Base-by-base conservation (phyloP, 805 yeast species). In the Candida sonorensis region DNA sequence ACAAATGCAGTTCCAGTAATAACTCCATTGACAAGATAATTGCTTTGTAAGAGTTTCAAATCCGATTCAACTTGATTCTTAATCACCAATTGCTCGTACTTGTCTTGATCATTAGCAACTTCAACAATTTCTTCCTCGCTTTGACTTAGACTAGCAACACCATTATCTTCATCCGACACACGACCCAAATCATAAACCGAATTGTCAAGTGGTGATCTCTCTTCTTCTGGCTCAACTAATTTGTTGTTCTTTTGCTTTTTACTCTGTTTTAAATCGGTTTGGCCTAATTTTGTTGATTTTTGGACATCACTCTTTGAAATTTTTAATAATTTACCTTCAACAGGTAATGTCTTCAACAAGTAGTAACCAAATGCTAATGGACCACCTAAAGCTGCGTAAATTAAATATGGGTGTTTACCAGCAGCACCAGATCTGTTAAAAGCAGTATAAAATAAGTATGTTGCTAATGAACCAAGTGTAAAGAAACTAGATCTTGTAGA, bases 381-480 rank as follows among this genome's bases (percentile, higher is more conserved):
- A 20, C 67, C 66, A n/a, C 75, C 72, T 7, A 72, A 30, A n/a
- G 79, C 66, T 29, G 81, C 64, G 51, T 82, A 82, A 10, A 82
- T 48, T 48, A 82, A 66, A 51, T 81, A 82, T 14, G 92, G 92
- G 55, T 82, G 94, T 53, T 72, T 72, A 35, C 68, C 76, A 23
- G 61, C 50, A 5, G 55, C 43, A 14, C 83, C 75, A 1, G 86
- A 75, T 30, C 66, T 64, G 30, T 59, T 59, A 50, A 67, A 81
- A n/a, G 81, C 78, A 40, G 67, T 42, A 20, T 64, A 58, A 43
- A 81, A 75, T 30, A 75, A 60, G 22, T 62, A 55, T 1, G 80
- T 45, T 7, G 81, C 66, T 16, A 75, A 26, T 4, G 69, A 50
- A 12, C 77, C 77, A 21, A 77, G 56, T 2, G 30, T 54, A 48